A percentile compares a stretch with the other conserved stretches of the same genome.
These are phyloP conservation scores for Tylopilus orsonianus DNA, from an alignment of 1,284 basidiomycete genomes.

Conservation along the genomic window DNA sequence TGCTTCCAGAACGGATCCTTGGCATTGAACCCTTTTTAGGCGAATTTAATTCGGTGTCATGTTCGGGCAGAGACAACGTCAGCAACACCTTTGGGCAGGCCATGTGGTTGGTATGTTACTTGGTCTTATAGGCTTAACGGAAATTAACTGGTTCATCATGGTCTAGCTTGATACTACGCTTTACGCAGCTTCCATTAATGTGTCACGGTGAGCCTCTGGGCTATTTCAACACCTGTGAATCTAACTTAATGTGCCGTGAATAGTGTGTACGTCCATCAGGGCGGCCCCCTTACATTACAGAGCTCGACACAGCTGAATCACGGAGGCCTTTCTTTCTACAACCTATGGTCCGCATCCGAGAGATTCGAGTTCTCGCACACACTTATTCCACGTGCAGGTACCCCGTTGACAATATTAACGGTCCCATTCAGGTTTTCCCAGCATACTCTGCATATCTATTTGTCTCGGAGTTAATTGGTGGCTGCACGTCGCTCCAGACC, in stretches of 20 bases:
- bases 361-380: background rate
- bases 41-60: constrained; percentile 54
- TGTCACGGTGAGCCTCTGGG: constrained; percentile 38
- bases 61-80: constrained; percentile 46
- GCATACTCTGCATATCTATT: constrained; percentile 51
- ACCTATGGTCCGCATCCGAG: constrained; percentile 39
- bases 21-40: constrained; percentile 29
- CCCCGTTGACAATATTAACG: constrained; percentile 47
- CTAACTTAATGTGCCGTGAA: background rate
- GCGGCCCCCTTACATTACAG: constrained; percentile 49
- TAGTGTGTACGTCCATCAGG: constrained; percentile 51
- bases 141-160: background rate
- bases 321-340: constrained; percentile 48
- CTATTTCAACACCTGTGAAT: background rate
- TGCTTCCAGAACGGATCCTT: background rate
- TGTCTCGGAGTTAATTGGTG: constrained; percentile 46
- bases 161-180: constrained; percentile 45
- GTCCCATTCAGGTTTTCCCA: constrained; percentile 50
- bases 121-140: background rate
- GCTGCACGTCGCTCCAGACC: constrained; percentile 41
- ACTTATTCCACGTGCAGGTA: constrained; percentile 36
- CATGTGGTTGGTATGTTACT: constrained; percentile 43
- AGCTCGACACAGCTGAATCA: constrained; percentile 49
- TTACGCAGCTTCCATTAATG: constrained; percentile 51
- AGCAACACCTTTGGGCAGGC: constrained; percentile 55